Evolutionary conservation across 495 filamentous ascomycete species (phyloP), one percentile per base, ranked within the genome.

Genomic region (Penicillium desertorum): DNA sequence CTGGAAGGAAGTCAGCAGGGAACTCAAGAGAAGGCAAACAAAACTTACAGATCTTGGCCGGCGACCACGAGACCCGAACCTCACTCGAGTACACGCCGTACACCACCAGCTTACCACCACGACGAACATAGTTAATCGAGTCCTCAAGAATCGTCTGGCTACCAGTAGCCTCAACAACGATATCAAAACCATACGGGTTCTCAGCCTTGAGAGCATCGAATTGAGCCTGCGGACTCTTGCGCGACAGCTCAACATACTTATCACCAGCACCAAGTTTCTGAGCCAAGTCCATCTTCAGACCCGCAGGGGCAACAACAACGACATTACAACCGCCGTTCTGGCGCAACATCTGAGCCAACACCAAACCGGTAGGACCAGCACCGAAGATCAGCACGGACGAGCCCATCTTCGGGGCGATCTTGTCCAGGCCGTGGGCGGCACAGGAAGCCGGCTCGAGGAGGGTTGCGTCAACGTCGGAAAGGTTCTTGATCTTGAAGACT

Each of bases 391-490:
- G 78, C 32, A 87, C 85, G 29, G 81, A 82, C 3, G 85, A 88
- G 44, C 84, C 85, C 64, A 87, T 78, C 70, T 83, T 84, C 3
- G 86, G 86, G 1, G 82, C 79, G 60, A 90, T 90, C 76, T 85
- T 88, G 65, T 89, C 87, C 25, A 89, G 73, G 27, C 86, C 87
- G 60, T 89, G 87, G 41, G 82, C 81, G 25, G 87, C 86, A 61
- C 86, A 89, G 5, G 87, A 87, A 11, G 86, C 86, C 10, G 87
- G 86, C 66, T 90, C 87, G 50, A 90, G 79, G 23, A 90, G 77
- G 19, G 86, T 89, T n/a, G 86, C 87, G 41, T 89, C 85, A 46
- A 88, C 76, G 58, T 88, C 83, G 46, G 79, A 82, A 45, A 90
- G 73, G 70, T 88, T 86, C 59, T 87, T 75, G 71, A 90, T 82